Percentiles rank a stretch among this genome's conserved stretches.
Evolutionary conservation across 495 filamentous ascomycete genomes (phyloP).

Genomic region (Wilcoxina mikolae): DNA sequence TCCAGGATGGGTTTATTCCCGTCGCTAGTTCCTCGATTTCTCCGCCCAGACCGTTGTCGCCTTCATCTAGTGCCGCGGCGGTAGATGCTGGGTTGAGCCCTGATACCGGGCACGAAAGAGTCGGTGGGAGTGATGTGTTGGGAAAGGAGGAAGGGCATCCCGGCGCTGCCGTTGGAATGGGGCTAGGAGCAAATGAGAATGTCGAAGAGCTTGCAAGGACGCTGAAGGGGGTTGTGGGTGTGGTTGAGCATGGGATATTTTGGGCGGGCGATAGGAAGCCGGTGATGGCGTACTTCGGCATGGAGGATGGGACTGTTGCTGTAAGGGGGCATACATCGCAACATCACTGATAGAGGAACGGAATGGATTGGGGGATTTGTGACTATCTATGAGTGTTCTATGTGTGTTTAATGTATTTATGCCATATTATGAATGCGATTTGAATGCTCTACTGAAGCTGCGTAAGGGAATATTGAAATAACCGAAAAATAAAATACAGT

Average conservation of each 20-base stretch:
- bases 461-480: no score
- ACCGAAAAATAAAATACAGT: no score
- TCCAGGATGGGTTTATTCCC: slow-evolving; percentile 51
- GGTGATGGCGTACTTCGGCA: slow-evolving; percentile 86
- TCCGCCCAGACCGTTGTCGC: slow-evolving; percentile 39
- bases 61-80: slow-evolving; percentile 12
- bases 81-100: slow-evolving; percentile 20
- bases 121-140: slow-evolving; percentile 19
- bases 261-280: slow-evolving; percentile 73
- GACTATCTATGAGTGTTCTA: no score
- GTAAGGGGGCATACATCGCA: slow-evolving; percentile 4
- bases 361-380: neutral
- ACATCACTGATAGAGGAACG: neutral
- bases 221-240: slow-evolving; percentile 72
- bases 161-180: slow-evolving; percentile 29
- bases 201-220: slow-evolving; percentile 53
- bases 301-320: slow-evolving; percentile 56
- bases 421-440: no score
- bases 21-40: slow-evolving; percentile 50
- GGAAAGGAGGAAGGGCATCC: slow-evolving; percentile 31
- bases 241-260: slow-evolving; percentile 87
- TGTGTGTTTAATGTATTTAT: no score
- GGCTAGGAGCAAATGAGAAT: slow-evolving; percentile 37
- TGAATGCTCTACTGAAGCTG: no score
- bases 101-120: slow-evolving; percentile 19